Conservation (phyloP, 2,329 filamentous ascomycete genomes). For the Trichoderma aggressivum region DNA sequence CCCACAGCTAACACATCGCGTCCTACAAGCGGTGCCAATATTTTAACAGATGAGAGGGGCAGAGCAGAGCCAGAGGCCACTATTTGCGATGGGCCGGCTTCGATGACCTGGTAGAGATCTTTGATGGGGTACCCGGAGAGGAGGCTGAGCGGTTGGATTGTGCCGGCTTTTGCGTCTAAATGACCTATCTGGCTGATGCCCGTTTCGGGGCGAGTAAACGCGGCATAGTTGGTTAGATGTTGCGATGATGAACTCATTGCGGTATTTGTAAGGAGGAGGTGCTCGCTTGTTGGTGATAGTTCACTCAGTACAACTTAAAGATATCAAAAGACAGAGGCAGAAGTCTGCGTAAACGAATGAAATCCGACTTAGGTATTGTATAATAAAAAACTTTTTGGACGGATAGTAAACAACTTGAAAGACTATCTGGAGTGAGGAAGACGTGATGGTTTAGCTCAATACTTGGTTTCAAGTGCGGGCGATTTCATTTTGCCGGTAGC, state of each 20-base stretch:
- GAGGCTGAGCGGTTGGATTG: background rate
- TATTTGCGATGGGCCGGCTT: constrained; percentile 4
- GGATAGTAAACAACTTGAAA: background rate
- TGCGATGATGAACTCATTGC: constrained; percentile 8
- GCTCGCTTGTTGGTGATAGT: background rate
- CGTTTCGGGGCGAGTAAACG: background rate
- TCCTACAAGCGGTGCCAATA: background rate
- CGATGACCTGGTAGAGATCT: constrained; percentile 5
- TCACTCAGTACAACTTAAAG: background rate
- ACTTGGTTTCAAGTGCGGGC: background rate
- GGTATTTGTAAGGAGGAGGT: background rate
- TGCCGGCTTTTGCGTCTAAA: background rate
- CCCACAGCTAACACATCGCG: constrained; percentile 10
- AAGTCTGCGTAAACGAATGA: background rate
- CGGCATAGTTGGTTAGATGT: constrained; percentile 2
- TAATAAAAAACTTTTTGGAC: background rate
- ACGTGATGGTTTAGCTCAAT: background rate
- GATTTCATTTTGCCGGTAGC: background rate
- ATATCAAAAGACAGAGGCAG: background rate
- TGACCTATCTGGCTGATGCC: background rate
- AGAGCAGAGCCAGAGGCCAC: background rate
- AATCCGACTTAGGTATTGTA: background rate
- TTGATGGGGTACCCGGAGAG: background rate
- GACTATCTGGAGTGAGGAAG: background rate
- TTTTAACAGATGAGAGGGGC: background rate